Evolutionary conservation across 148 eudicot species (phyloP), one percentile per base, ranked within the genome.

Genomic region (Camellia lanceoleosa): DNA sequence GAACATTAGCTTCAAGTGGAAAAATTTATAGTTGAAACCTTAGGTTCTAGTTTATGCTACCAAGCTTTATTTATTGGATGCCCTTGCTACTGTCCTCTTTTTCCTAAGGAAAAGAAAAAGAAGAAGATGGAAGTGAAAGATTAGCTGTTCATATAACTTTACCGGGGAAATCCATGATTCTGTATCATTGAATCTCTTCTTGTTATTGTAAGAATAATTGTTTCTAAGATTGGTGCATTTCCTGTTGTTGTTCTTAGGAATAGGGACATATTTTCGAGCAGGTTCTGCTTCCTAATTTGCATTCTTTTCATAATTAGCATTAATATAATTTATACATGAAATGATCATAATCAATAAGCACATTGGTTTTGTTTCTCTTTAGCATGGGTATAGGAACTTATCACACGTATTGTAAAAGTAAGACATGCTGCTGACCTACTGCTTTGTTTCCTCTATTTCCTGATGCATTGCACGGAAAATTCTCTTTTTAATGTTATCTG

Each of bases 101-200:
- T 71, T 2, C 2, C 42, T 2, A 8, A 49, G 3, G 4, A 59
- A 23, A 74, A 58, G 41, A 19, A 11, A 46, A 76, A 63, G 44
- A 11, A 13, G 3, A 55, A 47, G 15, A 41, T 52, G 46, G 4
- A 30, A 55, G 19, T 15, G 20, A 16, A 73, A 23, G 2, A 38
- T 76, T 56, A 46, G 16, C 42, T 75, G 66, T 13, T 72, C n/a
- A 41, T 30, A 72, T 54, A 52, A 54, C n/a, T 72, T 72, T 13
- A 18, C 10, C 42, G 3, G 0, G 23, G 16, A 41, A 74, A 41
- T 38, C 8, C 18, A 2, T n/a, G 18, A 2, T 38, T 42, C 18
- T 54, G 46, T 73, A 46, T 12, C 3, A 2, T 55, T 71, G 74
- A 11, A 71, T 71, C 18, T 71, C 74, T 5, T 47, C 19, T 58